A percentile compares a stretch with the other conserved stretches of the same genome.
Conservation (phyloP, 2,329 filamentous ascomycete genomes). For the Trichoderma endophyticum region DNA sequence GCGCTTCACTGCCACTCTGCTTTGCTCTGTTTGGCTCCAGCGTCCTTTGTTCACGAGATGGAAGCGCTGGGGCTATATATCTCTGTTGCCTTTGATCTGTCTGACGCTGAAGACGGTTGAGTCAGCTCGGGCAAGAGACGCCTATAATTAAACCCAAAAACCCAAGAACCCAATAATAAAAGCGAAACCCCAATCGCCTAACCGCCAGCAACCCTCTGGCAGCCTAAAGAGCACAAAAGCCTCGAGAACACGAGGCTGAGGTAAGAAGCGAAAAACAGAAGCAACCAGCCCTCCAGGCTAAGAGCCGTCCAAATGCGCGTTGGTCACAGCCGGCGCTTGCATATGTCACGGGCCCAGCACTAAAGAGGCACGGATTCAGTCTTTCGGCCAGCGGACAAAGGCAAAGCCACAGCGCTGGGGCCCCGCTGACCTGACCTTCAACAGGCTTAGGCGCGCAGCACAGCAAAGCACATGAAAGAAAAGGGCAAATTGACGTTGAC, state of each 20-base stretch:
- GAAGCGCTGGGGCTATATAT: neutral
- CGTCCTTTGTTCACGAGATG: neutral
- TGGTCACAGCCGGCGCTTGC: slow-evolving; percentile 10
- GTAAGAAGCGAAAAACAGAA: neutral
- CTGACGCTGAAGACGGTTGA: neutral
- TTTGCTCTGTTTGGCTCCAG: neutral
- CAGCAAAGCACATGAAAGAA: neutral
- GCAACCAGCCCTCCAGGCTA: neutral
- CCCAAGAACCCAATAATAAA: neutral
- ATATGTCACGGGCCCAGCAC: neutral
- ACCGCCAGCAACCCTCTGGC: neutral
- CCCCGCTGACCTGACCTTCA: neutral
- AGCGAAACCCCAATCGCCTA: neutral
- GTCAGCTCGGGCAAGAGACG: neutral
- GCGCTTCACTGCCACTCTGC: neutral
- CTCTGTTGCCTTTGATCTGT: neutral
- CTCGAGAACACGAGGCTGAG: neutral
- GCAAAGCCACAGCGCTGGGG: neutral
- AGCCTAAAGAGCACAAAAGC: neutral
- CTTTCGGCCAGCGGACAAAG: neutral
- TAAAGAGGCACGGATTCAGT: neutral
- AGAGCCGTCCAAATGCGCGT: neutral
- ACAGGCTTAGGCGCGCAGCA: neutral
- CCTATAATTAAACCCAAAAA: neutral
- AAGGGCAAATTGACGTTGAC: neutral